Evolutionary conservation across 2,329 filamentous ascomycete species (phyloP), one percentile per base, ranked within the genome.

Genomic region (Neonectria faginata): DNA sequence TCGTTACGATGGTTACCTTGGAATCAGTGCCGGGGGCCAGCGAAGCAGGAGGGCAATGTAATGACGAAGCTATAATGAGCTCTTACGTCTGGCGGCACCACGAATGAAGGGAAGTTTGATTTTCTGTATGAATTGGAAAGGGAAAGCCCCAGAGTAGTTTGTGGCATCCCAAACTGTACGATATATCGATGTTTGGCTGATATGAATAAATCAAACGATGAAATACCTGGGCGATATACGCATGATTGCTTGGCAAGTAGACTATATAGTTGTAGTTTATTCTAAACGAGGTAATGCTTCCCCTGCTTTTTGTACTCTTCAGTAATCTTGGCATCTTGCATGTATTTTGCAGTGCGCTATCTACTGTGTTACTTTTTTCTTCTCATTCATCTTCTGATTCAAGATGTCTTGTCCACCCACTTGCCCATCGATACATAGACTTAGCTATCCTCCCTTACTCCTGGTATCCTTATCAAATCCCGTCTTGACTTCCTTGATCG

Each of bases 381-480:
- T 39, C 25, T 48, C 16, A 25, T 47, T 48, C 55, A 50, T 54
- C 51, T 27, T 42, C 31, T 31, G 18, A 57, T 45, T 57, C 41
- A 36, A 50, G 18, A 57, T 39, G 48, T 29, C 48, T n/a, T 11
- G 18, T 20, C 16, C 50, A 20, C 31, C 39, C 25, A 14, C 25
- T 18, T 9, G 27, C 20, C 57, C 22, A 61, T 22, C 39, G 18
- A 42, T 51, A 27, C 50, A 41, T 44, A 39, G 39, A 50, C 58
- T 31, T 51, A 22, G 52, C n/a, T 62, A 60, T 56, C 55, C 31
- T 48, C 54, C 55, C 25, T n/a, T 52, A 62, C 45, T 60, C 50
- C 51, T 67, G 61, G 63, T 69, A 70, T 73, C 62, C 59, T 63
- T 68, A n/a, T 33, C 44, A 61, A 67, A 64, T 51, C 39, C 48